These are phyloP conservation scores for Hypoxylon fuscum DNA, from an alignment of 495 filamentous ascomycete species.

Conservation along the genomic window DNA sequence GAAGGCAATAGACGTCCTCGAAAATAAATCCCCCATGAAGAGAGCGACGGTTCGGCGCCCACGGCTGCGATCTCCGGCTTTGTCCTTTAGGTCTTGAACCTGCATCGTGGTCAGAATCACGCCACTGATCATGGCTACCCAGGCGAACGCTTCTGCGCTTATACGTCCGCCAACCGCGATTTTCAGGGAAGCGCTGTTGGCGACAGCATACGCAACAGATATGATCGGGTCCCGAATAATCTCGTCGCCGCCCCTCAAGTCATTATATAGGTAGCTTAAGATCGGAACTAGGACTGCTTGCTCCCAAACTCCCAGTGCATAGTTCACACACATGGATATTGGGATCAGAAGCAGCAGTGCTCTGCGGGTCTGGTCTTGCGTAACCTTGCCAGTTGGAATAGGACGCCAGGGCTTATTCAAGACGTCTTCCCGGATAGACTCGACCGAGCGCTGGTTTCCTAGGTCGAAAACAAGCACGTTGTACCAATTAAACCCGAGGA, in stretches of 20 bases:
- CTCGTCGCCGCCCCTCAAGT: slow-evolving; percentile 59
- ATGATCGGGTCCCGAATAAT: slow-evolving; percentile 58
- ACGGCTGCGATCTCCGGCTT: slow-evolving; percentile 50
- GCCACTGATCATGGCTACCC: no score
- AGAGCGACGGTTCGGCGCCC: no score
- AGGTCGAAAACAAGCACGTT: slow-evolving; percentile 56
- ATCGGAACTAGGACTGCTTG: slow-evolving; percentile 49
- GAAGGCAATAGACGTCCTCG: no score
- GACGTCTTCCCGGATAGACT: slow-evolving; percentile 59
- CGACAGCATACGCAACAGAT: slow-evolving; percentile 50
- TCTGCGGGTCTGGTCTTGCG: slow-evolving; percentile 45
- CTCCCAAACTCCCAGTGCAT: slow-evolving; percentile 46
- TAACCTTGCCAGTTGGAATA: slow-evolving; percentile 55
- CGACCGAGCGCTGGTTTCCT: slow-evolving; percentile 59
- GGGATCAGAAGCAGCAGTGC: slow-evolving; percentile 51
- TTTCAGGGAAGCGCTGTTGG: slow-evolving; percentile 44
- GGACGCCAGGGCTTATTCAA: slow-evolving; percentile 70
- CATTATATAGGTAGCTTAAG: slow-evolving; percentile 64
- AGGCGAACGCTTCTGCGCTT: no score
- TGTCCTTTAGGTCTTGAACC: slow-evolving; percentile 61
- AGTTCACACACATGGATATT: slow-evolving; percentile 42
- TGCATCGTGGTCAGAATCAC: slow-evolving; percentile 48
- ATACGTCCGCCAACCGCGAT: slow-evolving; percentile 38
- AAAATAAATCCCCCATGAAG: no score
- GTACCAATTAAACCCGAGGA: slow-evolving; percentile 43